Conservation (phyloP, 257 asterid species). For the Sherardia arvensis region DNA sequence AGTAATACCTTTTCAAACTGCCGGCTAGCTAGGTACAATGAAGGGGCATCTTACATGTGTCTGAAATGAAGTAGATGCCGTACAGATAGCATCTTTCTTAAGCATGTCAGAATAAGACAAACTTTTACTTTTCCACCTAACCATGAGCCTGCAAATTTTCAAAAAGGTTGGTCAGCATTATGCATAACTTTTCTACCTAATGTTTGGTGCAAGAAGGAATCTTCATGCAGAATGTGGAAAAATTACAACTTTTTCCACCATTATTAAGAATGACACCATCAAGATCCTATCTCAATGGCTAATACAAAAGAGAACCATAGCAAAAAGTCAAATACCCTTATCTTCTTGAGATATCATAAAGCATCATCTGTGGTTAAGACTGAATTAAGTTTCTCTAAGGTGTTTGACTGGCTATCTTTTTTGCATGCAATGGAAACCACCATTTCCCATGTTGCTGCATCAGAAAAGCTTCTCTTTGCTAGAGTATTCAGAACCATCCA, state of each 20-base stretch:
- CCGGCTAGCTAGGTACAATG: neutral
- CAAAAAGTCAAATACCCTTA: neutral
- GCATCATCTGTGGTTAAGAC: constrained; percentile 14
- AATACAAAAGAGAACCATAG: neutral
- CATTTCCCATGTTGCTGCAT: constrained; percentile 45
- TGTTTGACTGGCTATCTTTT: constrained; percentile 19
- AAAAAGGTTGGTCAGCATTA: neutral
- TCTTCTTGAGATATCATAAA: neutral
- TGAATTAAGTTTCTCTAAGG: constrained; percentile 24
- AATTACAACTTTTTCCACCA: constrained; percentile 3
- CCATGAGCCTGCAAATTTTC: neutral
- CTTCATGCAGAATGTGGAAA: neutral
- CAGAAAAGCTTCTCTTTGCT: constrained; percentile 39
- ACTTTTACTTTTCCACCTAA: neutral
- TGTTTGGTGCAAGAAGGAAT: neutral
- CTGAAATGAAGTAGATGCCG: neutral
- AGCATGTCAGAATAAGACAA: constrained; percentile 6
- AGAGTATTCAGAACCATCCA: constrained; percentile 30
- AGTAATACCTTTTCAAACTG: neutral
- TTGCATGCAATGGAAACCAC: constrained; percentile 32
- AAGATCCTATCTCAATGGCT: neutral
- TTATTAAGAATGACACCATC: neutral
- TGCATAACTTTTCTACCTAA: neutral
- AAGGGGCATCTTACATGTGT: neutral
- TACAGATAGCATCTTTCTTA: neutral